Percentiles rank a stretch among this genome's conserved stretches.
These are phyloP conservation scores for Pyrenochaeta sp. DNA, from an alignment of 2,329 filamentous ascomycete species.

Conservation along the genomic window DNA sequence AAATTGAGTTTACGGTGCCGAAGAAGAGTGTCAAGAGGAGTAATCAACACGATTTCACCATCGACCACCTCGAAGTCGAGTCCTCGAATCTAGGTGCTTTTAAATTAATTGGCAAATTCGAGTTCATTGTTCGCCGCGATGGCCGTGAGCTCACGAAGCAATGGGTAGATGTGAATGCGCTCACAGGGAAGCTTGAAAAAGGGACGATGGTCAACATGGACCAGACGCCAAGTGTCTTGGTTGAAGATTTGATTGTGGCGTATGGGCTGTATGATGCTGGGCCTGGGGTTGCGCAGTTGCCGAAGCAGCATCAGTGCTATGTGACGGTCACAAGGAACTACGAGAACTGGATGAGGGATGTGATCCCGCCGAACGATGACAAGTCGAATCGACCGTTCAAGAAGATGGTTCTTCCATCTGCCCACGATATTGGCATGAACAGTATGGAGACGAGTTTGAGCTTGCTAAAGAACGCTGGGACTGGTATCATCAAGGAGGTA, in stretches of 20 bases:
- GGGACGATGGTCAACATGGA: constrained; percentile 51
- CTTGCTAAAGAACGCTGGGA: constrained; percentile 51
- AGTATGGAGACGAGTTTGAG: constrained; percentile 55
- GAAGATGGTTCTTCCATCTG: constrained; percentile 56
- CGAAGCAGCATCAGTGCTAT: constrained; percentile 54
- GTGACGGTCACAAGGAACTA: constrained; percentile 57
- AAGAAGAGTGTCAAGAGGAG: constrained; percentile 41
- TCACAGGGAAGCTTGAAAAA: constrained; percentile 55
- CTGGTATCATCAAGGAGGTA: constrained; percentile 42
- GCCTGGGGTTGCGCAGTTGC: constrained; percentile 53
- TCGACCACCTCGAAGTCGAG: constrained; percentile 58
- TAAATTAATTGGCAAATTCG: constrained; percentile 57
- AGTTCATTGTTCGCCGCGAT: constrained; percentile 51
- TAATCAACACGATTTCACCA: constrained; percentile 48
- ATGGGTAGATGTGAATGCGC: constrained; percentile 57
- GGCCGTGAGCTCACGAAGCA: constrained; percentile 54
- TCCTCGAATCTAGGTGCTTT: constrained; percentile 54
- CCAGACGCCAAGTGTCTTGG: constrained; percentile 39
- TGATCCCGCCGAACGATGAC: constrained; percentile 52
- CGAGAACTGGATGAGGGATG: constrained; percentile 55
- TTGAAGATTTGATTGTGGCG: constrained; percentile 51
- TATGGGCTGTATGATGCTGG: constrained; percentile 63
- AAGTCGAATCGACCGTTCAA: constrained; percentile 54
- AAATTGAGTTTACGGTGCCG: constrained; percentile 58
- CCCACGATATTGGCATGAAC: constrained; percentile 63